These are phyloP conservation scores for Linnemannia exigua DNA, from an alignment of 192 early-diverging fungal species.

Conservation along the genomic window DNA sequence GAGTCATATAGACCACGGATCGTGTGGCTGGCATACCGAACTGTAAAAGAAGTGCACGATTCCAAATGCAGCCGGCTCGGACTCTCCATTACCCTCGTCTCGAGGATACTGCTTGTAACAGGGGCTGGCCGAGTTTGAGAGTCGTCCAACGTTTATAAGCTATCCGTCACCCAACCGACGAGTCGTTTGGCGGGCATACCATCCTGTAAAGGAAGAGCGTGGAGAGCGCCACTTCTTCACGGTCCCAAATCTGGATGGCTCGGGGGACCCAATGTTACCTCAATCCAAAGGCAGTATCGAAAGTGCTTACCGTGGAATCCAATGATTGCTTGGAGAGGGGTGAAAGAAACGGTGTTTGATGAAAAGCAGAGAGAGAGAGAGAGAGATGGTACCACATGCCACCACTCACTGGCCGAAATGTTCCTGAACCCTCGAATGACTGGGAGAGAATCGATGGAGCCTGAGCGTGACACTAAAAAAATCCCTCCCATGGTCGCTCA, in stretches of 20 bases:
- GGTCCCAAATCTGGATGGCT: conserved; percentile 17
- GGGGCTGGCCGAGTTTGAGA: conserved; percentile 6
- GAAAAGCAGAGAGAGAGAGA: too few species aligned
- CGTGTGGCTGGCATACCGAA: conserved; percentile 12
- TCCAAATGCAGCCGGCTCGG: conserved; percentile 14
- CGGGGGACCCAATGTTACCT: conserved; percentile 11
- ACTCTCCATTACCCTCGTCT: not conserved
- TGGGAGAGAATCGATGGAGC: conserved; percentile 37
- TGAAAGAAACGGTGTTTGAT: too few species aligned
- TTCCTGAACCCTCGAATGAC: conserved; percentile 38
- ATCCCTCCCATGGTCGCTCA: conserved; percentile 38
- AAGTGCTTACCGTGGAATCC: conserved; percentile 1
- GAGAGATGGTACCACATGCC: too few species aligned
- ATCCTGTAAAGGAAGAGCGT: conserved; percentile 16
- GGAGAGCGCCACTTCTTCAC: not conserved
- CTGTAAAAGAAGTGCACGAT: conserved; percentile 14
- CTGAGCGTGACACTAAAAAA: conserved; percentile 39
- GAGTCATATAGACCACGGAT: conserved; percentile 5
- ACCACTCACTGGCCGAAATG: conserved; percentile 32
- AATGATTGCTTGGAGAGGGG: too few species aligned
- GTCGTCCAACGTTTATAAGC: conserved; percentile 16
- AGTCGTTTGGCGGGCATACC: conserved; percentile 22
- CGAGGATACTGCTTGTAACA: not conserved
- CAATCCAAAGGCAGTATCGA: not conserved
- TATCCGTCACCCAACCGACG: conserved; percentile 18